Conservation (phyloP, 495 filamentous ascomycete species). For the Glarea lozoyensis region DNA sequence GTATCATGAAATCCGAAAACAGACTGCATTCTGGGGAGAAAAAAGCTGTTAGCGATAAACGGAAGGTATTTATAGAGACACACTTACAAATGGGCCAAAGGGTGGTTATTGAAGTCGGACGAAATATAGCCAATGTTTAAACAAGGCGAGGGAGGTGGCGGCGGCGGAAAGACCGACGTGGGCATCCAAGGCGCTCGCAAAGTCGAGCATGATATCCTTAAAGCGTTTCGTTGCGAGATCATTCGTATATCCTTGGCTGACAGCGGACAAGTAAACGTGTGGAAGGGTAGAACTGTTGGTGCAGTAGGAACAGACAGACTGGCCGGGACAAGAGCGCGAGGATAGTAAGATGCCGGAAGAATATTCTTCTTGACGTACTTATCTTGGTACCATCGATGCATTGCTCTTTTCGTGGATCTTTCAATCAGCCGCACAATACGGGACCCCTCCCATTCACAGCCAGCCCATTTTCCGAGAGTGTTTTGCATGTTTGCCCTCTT, state of each 20-base stretch:
- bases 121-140: conserved; percentile 94
- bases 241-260: conserved; percentile 89
- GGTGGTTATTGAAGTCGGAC: conserved; percentile 99
- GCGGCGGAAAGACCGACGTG: conserved; percentile 69
- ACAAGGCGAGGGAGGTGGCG: conserved; percentile 68
- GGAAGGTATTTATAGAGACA: not conserved
- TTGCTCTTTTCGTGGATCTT: conserved; percentile 64
- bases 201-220: conserved; percentile 86
- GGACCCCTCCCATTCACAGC: conserved; percentile 79
- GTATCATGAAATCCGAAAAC: conserved; percentile 89
- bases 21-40: conserved; percentile 75
- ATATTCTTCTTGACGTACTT: conserved; percentile 56
- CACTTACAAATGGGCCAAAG: conserved; percentile 72
- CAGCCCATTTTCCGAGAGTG: conserved; percentile 52
- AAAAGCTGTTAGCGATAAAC: conserved; percentile 4
- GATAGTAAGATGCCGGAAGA: conserved; percentile 52
- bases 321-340: conserved; percentile 65
- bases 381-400: conserved; percentile 85
- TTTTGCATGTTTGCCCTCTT: conserved; percentile 20
- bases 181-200: conserved; percentile 83
- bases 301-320: conserved; percentile 75
- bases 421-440: conserved; percentile 80
- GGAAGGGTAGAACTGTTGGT: conserved; percentile 95
- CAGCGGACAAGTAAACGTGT: conserved; percentile 93
- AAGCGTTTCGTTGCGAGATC: conserved; percentile 91